Percentiles rank a stretch among this genome's conserved stretches.
Evolutionary conservation across 1,139 yeast species (phyloP).

Genomic region (Hansenula lynferdii): DNA sequence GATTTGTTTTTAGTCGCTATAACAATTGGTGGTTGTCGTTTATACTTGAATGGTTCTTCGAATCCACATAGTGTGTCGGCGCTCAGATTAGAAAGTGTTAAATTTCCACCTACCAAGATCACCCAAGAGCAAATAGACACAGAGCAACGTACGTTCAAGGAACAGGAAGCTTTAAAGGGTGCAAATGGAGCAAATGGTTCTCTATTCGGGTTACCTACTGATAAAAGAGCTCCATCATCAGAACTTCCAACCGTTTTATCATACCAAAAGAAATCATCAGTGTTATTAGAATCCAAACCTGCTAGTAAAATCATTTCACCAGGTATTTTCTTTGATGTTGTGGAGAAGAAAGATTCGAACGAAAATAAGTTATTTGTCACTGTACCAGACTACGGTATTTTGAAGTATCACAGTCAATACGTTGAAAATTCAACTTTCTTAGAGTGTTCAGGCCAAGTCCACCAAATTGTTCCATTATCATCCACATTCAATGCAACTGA

Average conservation of each 20-base stretch:
- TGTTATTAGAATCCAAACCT: constrained; percentile 34
- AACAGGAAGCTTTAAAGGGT: constrained; percentile 27
- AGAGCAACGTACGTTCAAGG: constrained; percentile 36
- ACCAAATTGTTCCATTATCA: constrained; percentile 66
- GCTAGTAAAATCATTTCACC: constrained; percentile 65
- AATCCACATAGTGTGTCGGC: constrained; percentile 34
- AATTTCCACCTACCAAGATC: constrained; percentile 72
- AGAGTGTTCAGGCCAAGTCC: constrained; percentile 59
- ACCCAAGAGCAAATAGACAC: constrained; percentile 48
- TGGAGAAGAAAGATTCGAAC: constrained; percentile 24
- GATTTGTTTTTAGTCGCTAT: constrained; percentile 77
- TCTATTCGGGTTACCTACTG: constrained; percentile 5
- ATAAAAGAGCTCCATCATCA: not conserved
- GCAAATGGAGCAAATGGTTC: constrained; percentile 21
- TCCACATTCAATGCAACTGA: constrained; percentile 68
- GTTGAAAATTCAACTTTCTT: constrained; percentile 81
- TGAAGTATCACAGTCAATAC: constrained; percentile 65
- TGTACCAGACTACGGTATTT: constrained; percentile 78
- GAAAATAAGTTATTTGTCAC: constrained; percentile 56
- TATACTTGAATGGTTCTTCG: constrained; percentile 54
- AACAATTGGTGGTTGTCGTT: constrained; percentile 82
- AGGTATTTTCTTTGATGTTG: constrained; percentile 66
- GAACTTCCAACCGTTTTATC: constrained; percentile 26
- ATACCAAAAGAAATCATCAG: constrained; percentile 37
- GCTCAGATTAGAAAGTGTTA: constrained; percentile 48